phyloP scores from a whole-genome alignment of 768 basidiomycete genomes.

The Termitomyces sp. region DNA sequence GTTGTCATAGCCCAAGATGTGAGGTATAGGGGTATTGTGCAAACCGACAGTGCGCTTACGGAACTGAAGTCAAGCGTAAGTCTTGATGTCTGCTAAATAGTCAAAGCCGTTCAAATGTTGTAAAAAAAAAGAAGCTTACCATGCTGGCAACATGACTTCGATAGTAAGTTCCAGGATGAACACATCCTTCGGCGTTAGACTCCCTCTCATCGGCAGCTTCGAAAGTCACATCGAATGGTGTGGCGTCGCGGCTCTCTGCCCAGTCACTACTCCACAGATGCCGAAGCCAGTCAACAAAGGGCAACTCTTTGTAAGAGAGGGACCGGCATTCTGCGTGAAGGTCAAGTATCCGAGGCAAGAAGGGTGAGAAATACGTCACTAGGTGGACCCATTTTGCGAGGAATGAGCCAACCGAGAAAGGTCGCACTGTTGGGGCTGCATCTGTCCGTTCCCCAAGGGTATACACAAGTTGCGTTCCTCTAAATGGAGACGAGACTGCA shows the following conservation, averaged over 20 bases:
- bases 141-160: neutral
- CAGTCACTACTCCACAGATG: conserved; percentile 44
- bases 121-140: neutral
- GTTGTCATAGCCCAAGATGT: neutral
- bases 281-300: conserved; percentile 24
- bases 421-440: neutral
- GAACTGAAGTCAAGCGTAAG: neutral
- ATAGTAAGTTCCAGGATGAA: neutral
- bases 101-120: neutral
- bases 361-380: conserved; percentile 34
- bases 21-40: neutral
- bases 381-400: neutral
- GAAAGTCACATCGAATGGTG: conserved; percentile 45
- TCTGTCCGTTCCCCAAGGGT: neutral
- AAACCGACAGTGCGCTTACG: neutral
- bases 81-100: neutral
- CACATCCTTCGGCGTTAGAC: conserved; percentile 26
- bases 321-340: conserved; percentile 38
- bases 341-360: conserved; percentile 32
- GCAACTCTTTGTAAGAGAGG: conserved; percentile 34
- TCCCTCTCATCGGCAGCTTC: conserved; percentile 40
- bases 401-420: neutral
- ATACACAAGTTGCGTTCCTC: neutral
- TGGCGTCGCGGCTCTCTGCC: conserved; percentile 41
- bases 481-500: neutral